These are phyloP conservation scores for Ophiostoma novo-ulmi DNA, from an alignment of 2,329 filamentous ascomycete genomes.

Conservation along the genomic window DNA sequence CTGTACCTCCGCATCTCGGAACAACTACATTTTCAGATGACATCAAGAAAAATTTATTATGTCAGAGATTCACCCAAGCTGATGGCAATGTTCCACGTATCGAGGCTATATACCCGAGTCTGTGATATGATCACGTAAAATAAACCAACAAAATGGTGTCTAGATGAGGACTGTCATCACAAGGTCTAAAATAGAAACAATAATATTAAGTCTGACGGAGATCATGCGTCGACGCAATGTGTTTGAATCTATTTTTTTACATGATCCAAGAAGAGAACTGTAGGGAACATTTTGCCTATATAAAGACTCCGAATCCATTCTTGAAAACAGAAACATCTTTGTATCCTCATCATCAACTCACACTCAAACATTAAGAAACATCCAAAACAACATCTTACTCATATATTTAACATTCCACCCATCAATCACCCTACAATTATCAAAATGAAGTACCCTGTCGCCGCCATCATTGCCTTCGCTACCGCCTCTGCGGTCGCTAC, in stretches of 20 bases:
- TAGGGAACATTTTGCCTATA: background rate
- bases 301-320: background rate
- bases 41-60: background rate
- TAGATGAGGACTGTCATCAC: background rate
- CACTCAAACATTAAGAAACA: background rate
- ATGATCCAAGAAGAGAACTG: too few species aligned
- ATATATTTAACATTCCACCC: background rate
- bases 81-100: background rate
- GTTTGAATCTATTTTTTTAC: too few species aligned
- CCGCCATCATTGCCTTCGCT: constrained; percentile 21
- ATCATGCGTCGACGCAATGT: too few species aligned
- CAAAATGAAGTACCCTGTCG: constrained; percentile 22
- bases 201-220: background rate
- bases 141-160: background rate
- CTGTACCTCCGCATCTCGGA: background rate
- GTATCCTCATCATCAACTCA: background rate
- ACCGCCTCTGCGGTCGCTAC: constrained; percentile 19
- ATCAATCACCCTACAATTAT: background rate
- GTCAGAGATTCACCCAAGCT: background rate
- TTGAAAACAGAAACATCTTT: background rate
- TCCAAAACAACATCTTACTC: background rate
- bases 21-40: background rate
- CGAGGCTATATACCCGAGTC: background rate
- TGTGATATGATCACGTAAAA: background rate
- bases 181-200: background rate